These are phyloP conservation scores for Mycena kentingensis DNA, from an alignment of 768 basidiomycete genomes.

Conservation along the genomic window DNA sequence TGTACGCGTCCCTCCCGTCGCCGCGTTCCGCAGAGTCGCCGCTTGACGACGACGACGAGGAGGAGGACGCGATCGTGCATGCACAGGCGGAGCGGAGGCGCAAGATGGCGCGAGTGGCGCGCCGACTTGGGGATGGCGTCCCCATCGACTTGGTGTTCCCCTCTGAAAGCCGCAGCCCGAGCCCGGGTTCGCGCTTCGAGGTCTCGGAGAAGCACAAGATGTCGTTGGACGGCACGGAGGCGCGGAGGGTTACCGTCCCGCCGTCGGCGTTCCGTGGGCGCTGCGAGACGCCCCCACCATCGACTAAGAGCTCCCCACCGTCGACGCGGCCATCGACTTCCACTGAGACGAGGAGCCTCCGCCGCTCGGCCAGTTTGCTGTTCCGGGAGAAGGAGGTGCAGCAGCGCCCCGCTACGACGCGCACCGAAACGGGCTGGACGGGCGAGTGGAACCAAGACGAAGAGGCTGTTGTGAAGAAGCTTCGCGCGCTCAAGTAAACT, in stretches of 20 bases:
- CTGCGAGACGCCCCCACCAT: no score
- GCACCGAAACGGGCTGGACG: conserved; percentile 11
- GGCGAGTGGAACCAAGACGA: conserved; percentile 21
- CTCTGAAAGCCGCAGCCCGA: neutral
- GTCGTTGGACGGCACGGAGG: neutral
- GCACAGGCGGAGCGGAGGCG: conserved; percentile 5
- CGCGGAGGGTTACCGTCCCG: neutral
- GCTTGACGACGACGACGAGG: neutral
- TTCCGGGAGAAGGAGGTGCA: neutral
- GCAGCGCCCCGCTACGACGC: neutral
- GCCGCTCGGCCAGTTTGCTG: neutral
- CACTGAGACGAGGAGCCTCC: neutral
- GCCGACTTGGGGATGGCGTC: conserved; percentile 17
- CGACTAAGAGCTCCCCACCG: no score
- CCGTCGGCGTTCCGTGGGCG: no score
- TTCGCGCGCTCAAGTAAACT: conserved; percentile 10
- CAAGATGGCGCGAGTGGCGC: conserved; percentile 19
- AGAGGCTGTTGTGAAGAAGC: neutral
- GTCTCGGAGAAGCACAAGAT: neutral
- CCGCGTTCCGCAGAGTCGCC: neutral
- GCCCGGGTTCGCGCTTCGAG: neutral
- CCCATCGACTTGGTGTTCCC: conserved; percentile 20
- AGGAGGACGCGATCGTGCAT: neutral
- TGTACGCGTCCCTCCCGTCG: neutral
- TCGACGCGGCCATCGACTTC: neutral